Base-by-base conservation (phyloP, 2,329 filamentous ascomycete species). In the Aspergillus brasiliensis region DNA sequence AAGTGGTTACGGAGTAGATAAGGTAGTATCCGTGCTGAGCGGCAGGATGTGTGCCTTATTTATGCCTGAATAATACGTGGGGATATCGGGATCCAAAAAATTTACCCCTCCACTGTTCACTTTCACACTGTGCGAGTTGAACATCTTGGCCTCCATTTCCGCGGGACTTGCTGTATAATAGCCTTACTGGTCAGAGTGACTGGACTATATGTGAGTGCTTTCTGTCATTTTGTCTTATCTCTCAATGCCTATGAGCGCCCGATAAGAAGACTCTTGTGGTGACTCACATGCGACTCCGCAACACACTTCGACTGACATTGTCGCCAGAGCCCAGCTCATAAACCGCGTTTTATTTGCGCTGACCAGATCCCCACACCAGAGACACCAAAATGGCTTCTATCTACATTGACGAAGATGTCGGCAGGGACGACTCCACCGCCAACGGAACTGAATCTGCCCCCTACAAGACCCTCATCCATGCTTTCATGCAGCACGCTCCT, bases 401-500 rank as follows among this genome's bases (percentile, higher is more conserved):
- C 75, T 92, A 93, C 80, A 84, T 96, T 73, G 92, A 96, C 81
- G 90, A 92, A 73, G 90, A 92, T 69, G 83, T 83, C 67, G 92
- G 92, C 69, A 81, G 84, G 68, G 92, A 95, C 78, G 86, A 90
- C 71, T 77, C 77, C 59, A 74, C 85, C 67, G 85, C 87, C 65
- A 81, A 85, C 67, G 92, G 92, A 72, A 84, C 88, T 65, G 86
- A 93, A 76, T 79, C 83, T 62, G 84, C 87, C 67, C 92, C 92
- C 51, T 96, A 88, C 86, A 94, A 96, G 82, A 87, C 89, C 42
- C 85, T 96, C 44, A 82, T 89, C 65, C 88, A 88, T 73, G 92
- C 91, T 65, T 90, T 91, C 77, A 84, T 92, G 71, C 86, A 90
- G 77, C 85, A 88, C 76, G 80, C 86, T 67, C 83, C 84, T 62